Percentiles rank a stretch among this genome's conserved stretches.
Conservation (phyloP, 345 rosid species). For the Brassica cretica region DNA sequence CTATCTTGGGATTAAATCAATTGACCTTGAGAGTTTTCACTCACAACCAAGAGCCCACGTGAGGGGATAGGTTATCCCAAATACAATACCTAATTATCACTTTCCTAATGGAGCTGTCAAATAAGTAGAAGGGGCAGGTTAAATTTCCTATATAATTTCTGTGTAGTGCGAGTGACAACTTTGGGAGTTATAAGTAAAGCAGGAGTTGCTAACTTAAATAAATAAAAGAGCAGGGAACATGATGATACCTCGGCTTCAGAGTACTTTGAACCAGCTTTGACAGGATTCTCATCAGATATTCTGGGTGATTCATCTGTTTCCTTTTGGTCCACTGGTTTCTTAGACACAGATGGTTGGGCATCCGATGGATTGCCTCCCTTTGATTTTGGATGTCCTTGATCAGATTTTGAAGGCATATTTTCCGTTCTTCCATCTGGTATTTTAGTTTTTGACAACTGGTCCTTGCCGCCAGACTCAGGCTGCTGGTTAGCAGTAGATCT, state of each 20-base stretch:
- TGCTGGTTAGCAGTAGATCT: conserved; percentile 49
- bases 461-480: conserved; percentile 66
- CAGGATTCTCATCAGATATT: conserved; percentile 51
- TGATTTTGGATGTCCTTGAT: conserved; percentile 55
- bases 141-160: conserved; percentile 15
- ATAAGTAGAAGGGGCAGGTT: not conserved
- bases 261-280: conserved; percentile 52
- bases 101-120: conserved; percentile 12
- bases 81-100: conserved; percentile 16
- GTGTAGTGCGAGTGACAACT: conserved; percentile 10
- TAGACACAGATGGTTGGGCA: conserved; percentile 43
- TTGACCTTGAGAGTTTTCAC: conserved; percentile 19
- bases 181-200: not conserved
- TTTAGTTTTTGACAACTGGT: conserved; percentile 63
- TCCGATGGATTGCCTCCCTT: conserved; percentile 68
- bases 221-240: conserved; percentile 7
- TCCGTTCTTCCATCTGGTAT: conserved; percentile 67
- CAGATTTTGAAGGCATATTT: conserved; percentile 58
- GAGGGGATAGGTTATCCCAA: not conserved
- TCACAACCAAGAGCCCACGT: conserved; percentile 13
- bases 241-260: conserved; percentile 66
- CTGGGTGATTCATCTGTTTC: conserved; percentile 54
- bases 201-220: conserved; percentile 7
- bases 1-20: conserved; percentile 6
- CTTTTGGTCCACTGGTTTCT: conserved; percentile 54